Evolutionary conservation across 2,329 filamentous ascomycete genomes (phyloP), one percentile per base, ranked within the genome.

Genomic region (Trichophaea hybrida): DNA sequence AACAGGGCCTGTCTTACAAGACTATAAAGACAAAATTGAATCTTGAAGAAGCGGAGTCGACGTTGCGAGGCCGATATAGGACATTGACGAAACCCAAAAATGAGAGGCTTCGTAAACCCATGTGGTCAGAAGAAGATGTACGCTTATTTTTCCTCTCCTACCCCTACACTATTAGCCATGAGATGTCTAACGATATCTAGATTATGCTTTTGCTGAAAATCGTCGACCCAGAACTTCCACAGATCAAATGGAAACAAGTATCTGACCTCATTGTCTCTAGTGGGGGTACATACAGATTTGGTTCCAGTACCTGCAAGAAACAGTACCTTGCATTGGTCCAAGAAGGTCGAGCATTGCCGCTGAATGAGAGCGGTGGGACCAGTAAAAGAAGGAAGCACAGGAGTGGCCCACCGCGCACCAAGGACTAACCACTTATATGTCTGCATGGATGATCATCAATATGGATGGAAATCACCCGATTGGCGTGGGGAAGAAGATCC

Each of bases 21-120:
- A 59, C 57, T 15, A 66, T 66, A 56, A 64, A 64, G 31, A 55
- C 51, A 10, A 60, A 53, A 13, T 60, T 67, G 37, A 56, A 59
- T 15, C 55, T 64, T 33, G 49, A 62, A 24, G 82, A 86, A 66
- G 81, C 83, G 1, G 84, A 87, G 71, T 85, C 84, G 8, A 89
- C 86, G 0, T 74, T 90, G 40, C 77, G 86, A 12, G 86, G 86
- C 0, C 77, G 84, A 0, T 81, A 79, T 65, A 75, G 85, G 4
- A 80, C 77, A 1, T 70, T 88, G 66, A 86, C 80, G 6, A 87
- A 86, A 72, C 71, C 73, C 10, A 80, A 80, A 66, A 74, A 77
- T 37, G 75, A 80, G 59, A 75, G 85, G 5, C 78, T 86, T 2
- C 75, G 86, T 6, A 82, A 80, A 70, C 85, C 85, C 0, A 71